Evolutionary conservation across 768 basidiomycete species (phyloP), one percentile per base, ranked within the genome.

Genomic region (Tulasnella sp.): DNA sequence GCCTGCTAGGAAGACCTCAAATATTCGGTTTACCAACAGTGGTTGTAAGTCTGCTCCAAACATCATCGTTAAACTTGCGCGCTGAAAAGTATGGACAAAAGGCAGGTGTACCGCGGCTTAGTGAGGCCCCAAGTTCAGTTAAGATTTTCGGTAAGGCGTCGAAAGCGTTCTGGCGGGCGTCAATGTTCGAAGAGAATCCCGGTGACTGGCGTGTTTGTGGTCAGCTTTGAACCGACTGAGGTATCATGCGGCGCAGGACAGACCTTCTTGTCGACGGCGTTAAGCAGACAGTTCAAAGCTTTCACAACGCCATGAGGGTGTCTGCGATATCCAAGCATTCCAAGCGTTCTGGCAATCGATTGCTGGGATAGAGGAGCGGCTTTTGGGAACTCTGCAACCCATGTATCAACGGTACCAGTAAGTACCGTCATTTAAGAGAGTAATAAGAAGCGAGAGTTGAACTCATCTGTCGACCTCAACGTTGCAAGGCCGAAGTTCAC

Each of bases 391-490:
- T 89, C 85, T 64, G 68, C 73, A 64, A 86, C 50, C 58, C 45
- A 59, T 24, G 58, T 59, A 38, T 23, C 83, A 70, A 86, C 76
- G 68, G 83, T 88, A 69, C 24, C 63, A 19, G 43, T 30, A 61
- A 64, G 48, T 42, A 49, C 63, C 60, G 50, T 58, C 55, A 58
- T 26, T 60, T 42, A 23, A 23, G 10, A 21, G 24, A 27, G 13
- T 27, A 34, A 30, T 10, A 4, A 30, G 17, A 30, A 9, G 15
- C 7, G 15, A 34, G 56, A 63, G 34, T 24, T 44, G n/a, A 48
- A 83, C 91, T 78, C 72, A 95, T 92, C 85, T 91, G 66, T 76
- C 70, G 42, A 93, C 75, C 60, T 81, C 76, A 21, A 67, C 65
- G 2, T 82, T 79, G 65, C 82, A 86, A 65, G 91, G 84, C 29